These are phyloP conservation scores for Dendrobium officinale DNA, from an alignment of 106 monocot species.

Conservation along the genomic window DNA sequence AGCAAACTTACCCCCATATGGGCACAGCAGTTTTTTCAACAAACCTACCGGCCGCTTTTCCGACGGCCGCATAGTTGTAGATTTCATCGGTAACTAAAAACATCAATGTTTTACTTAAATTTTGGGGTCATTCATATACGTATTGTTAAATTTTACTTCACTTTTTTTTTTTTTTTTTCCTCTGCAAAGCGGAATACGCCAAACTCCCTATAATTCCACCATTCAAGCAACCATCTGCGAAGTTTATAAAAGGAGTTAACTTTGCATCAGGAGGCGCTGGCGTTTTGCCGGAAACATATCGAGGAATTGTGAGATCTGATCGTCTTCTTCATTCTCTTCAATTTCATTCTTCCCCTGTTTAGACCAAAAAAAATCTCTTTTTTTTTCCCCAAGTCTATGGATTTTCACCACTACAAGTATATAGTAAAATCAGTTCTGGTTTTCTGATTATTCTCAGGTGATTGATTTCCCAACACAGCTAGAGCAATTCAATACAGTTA, in stretches of 20 bases:
- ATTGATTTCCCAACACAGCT: slow-evolving; percentile 17
- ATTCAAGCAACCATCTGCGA: slow-evolving; percentile 19
- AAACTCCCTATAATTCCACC: slow-evolving; percentile 25
- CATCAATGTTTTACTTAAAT: background rate
- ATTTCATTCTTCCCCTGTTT: background rate
- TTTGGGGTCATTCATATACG: background rate
- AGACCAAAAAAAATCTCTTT: background rate
- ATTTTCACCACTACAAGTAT: background rate
- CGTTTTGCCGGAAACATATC: slow-evolving; percentile 25
- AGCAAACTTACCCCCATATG: slow-evolving; percentile 11
- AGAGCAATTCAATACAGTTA: slow-evolving; percentile 13
- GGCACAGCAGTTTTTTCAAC: slow-evolving; percentile 3
- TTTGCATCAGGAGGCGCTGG: slow-evolving; percentile 32
- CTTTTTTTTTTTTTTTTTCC: background rate
- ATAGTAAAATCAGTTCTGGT: no score
- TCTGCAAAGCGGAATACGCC: slow-evolving; percentile 19
- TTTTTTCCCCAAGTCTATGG: no score
- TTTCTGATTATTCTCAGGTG: background rate
- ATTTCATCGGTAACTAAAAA: slow-evolving; percentile 16
- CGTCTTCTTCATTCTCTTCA: background rate
- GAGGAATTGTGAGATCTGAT: slow-evolving; percentile 13
- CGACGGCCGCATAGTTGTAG: slow-evolving; percentile 17
- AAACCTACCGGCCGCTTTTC: slow-evolving; percentile 16
- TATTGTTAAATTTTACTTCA: background rate
- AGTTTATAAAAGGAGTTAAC: slow-evolving; percentile 21